Percentiles rank a stretch among this genome's conserved stretches.
These are phyloP conservation scores for Leccinum barrowsii DNA, from an alignment of 768 basidiomycete species.

Conservation along the genomic window DNA sequence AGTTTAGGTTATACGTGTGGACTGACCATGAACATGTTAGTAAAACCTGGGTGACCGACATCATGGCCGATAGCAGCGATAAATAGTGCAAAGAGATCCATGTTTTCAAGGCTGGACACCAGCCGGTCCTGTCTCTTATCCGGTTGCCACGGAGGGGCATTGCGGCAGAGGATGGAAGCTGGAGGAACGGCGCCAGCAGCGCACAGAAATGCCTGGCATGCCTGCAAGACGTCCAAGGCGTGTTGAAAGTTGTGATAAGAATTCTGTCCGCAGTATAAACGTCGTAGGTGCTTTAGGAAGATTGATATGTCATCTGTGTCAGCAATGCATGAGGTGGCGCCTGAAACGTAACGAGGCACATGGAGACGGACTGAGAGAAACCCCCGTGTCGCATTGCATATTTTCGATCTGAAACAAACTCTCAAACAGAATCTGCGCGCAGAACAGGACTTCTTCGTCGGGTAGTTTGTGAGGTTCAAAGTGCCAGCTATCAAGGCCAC, in stretches of 20 bases:
- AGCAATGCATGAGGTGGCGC: constrained; percentile 15
- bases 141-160: constrained; percentile 34
- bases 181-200: constrained; percentile 81
- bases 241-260: constrained; percentile 98
- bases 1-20: neutral
- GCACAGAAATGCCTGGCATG: constrained; percentile 80
- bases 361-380: constrained; percentile 53
- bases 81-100: constrained; percentile 81
- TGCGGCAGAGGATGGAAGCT: constrained; percentile 51
- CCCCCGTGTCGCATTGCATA: constrained; percentile 53
- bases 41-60: constrained; percentile 93
- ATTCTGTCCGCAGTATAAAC: constrained; percentile 86
- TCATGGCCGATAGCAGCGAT: constrained; percentile 97
- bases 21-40: constrained; percentile 90
- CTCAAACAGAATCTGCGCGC: constrained; percentile 86
- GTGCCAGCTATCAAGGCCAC: constrained; percentile 72
- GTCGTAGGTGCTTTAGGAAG: constrained; percentile 85
- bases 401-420: constrained; percentile 76
- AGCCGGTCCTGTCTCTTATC: constrained; percentile 36
- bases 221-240: constrained; percentile 94
- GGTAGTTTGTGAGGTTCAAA: constrained; percentile 86
- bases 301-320: constrained; percentile 64
- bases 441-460: constrained; percentile 78
- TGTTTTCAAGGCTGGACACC: constrained; percentile 47
- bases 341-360: constrained; percentile 18